phyloP scores from a whole-genome alignment of 106 monocot genomes.

The Chionographis japonica region DNA sequence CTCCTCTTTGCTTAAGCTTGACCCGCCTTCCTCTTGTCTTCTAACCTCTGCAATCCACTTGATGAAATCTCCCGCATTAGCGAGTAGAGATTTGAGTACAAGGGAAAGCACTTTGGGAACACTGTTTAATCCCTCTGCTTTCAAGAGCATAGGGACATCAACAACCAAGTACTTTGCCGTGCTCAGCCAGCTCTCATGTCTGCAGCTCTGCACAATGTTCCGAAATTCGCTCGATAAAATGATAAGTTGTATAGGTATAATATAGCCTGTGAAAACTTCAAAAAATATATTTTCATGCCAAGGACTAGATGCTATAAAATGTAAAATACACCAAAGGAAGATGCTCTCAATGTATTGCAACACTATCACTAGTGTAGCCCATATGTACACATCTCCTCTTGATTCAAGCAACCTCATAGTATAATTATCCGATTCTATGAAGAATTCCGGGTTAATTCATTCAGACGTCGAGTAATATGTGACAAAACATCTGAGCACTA shows the following conservation, averaged over 20 bases:
- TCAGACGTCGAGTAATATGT: not conserved
- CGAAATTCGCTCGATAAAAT: not conserved
- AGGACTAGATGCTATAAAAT: too few species aligned
- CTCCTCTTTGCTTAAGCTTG: conserved; percentile 70
- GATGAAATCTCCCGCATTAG: conserved; percentile 76
- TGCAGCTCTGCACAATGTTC: conserved; percentile 68
- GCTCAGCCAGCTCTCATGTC: conserved; percentile 68
- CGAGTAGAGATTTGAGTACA: conserved; percentile 56
- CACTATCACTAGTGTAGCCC: too few species aligned
- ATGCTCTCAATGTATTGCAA: not conserved
- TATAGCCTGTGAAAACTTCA: too few species aligned
- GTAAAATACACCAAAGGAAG: too few species aligned
- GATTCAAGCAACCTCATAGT: too few species aligned
- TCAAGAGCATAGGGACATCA: conserved; percentile 61
- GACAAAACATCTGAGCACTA: not conserved
- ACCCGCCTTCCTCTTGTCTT: conserved; percentile 51
- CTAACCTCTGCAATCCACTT: conserved; percentile 92
- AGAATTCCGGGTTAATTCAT: too few species aligned
- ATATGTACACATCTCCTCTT: too few species aligned
- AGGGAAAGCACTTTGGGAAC: conserved; percentile 48
- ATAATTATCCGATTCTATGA: too few species aligned
- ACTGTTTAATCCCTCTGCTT: conserved; percentile 31
- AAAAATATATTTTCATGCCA: too few species aligned
- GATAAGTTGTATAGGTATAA: too few species aligned
- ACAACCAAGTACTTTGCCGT: conserved; percentile 70